Evolutionary conservation across 2,329 filamentous ascomycete species (phyloP).

Genomic region (Penicillium sp.): DNA sequence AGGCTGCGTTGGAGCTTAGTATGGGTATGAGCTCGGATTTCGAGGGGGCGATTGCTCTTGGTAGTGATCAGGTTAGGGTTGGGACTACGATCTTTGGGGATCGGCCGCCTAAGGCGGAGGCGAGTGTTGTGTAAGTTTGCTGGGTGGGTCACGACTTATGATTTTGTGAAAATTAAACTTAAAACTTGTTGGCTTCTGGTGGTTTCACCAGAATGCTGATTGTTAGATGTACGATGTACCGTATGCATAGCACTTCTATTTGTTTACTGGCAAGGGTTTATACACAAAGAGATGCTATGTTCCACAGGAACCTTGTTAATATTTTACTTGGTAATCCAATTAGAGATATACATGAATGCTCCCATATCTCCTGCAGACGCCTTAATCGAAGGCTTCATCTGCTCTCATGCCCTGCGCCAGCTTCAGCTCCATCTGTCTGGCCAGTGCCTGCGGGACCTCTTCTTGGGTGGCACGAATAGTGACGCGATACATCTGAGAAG

Average conservation of each 20-base stretch:
- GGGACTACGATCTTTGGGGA: conserved; percentile 90
- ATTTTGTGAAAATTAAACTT: conserved; percentile 3
- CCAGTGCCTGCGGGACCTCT: conserved; percentile 65
- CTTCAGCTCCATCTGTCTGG: conserved; percentile 80
- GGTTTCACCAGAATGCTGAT: neutral
- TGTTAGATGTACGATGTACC: neutral
- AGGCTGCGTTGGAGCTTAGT: conserved; percentile 67
- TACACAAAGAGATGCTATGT: conserved; percentile 5
- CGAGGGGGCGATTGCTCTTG: conserved; percentile 72
- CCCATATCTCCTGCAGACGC: neutral
- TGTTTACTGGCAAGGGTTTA: neutral
- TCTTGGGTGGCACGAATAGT: conserved; percentile 93
- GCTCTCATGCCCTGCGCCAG: conserved; percentile 48
- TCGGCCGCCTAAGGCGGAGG: conserved; percentile 69
- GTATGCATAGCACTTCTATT: neutral
- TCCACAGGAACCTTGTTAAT: conserved; percentile 10
- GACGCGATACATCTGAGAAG: conserved; percentile 75
- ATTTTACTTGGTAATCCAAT: conserved; percentile 15
- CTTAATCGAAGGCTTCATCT: conserved; percentile 10
- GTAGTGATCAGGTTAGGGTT: conserved; percentile 80
- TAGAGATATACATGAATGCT: conserved; percentile 18
- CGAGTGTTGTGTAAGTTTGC: conserved; percentile 50
- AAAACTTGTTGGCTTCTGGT: neutral
- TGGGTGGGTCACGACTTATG: conserved; percentile 11
- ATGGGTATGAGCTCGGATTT: conserved; percentile 99